These are phyloP conservation scores for Globisporangium irregulare DNA, from an alignment of 352 stramenopile species.

Conservation along the genomic window DNA sequence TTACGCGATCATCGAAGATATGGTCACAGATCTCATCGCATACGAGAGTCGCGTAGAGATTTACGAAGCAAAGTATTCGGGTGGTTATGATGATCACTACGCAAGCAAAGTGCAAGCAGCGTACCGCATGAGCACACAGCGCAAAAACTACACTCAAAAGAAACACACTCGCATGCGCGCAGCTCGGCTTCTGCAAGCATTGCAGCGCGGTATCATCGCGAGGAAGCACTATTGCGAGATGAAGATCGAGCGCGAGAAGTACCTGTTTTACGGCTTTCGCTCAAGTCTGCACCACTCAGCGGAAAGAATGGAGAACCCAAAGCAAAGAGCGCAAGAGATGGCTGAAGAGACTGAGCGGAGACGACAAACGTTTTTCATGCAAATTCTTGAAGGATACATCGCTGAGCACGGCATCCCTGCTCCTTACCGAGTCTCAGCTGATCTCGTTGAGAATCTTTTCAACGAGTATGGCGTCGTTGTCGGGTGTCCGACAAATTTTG, in stretches of 20 bases:
- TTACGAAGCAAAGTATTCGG: conserved; percentile 52
- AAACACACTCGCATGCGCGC: conserved; percentile 45
- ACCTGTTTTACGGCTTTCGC: conserved; percentile 65
- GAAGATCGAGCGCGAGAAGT: conserved; percentile 55
- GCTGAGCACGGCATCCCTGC: conserved; percentile 32
- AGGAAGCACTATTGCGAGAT: conserved; percentile 50
- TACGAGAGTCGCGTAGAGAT: conserved; percentile 56
- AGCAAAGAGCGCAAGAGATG: conserved; percentile 30
- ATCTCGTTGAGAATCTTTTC: conserved; percentile 39
- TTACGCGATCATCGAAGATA: conserved; percentile 51
- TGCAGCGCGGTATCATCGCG: conserved; percentile 63
- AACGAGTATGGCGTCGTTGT: conserved; percentile 68
- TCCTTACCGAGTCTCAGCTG: conserved; percentile 31
- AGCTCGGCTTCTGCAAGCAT: conserved; percentile 57
- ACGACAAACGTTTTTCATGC: conserved; percentile 64
- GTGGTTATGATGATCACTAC: conserved; percentile 59
- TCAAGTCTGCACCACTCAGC: conserved; percentile 52
- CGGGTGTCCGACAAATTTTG: conserved; percentile 47
- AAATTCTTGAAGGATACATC: conserved; percentile 57
- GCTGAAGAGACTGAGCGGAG: conserved; percentile 37
- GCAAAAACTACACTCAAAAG: conserved; percentile 47
- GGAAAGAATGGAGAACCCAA: conserved; percentile 39
- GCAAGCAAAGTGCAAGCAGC: conserved; percentile 69
- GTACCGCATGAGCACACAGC: conserved; percentile 68
- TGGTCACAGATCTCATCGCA: conserved; percentile 50